A percentile compares a stretch with the other conserved stretches of the same genome.
These are phyloP conservation scores for Capsicum pubescens DNA, from an alignment of 257 asterid species.

Conservation along the genomic window DNA sequence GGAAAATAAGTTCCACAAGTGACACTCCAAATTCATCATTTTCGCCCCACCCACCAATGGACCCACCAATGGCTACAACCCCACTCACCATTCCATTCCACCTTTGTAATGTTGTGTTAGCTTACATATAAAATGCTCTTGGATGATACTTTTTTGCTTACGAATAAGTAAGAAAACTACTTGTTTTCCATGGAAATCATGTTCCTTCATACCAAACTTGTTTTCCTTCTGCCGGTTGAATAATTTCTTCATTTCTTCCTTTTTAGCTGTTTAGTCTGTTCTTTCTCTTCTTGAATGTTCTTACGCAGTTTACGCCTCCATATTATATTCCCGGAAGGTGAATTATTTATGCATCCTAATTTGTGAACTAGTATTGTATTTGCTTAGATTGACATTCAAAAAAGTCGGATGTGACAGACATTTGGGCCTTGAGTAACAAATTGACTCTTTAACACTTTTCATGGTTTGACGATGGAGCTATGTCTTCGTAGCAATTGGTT, in stretches of 20 bases:
- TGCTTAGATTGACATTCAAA: background rate
- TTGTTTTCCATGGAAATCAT: too few relatives aligned
- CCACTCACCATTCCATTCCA: too few relatives aligned
- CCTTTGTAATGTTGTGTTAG: too few relatives aligned
- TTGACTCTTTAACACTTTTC: background rate
- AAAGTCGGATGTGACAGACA: background rate
- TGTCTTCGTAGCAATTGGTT: background rate
- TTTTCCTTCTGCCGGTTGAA: background rate
- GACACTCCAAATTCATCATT: too few relatives aligned
- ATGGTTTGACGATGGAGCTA: background rate
- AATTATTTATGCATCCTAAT: slow-evolving; percentile 2
- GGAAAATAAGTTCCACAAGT: too few relatives aligned
- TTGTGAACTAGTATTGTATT: background rate
- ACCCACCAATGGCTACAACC: too few relatives aligned
- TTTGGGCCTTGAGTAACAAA: background rate
- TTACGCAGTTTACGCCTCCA: background rate
- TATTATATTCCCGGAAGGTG: background rate
- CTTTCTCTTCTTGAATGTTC: background rate
- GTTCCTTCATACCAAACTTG: too few relatives aligned
- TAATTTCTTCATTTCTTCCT: background rate
- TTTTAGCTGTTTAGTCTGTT: background rate
- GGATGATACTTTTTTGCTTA: too few relatives aligned
- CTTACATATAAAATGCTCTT: too few relatives aligned
- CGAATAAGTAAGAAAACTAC: too few relatives aligned
- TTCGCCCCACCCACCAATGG: too few relatives aligned